Percentiles rank a stretch among this genome's conserved stretches.
Evolutionary conservation across 2,329 filamentous ascomycete species (phyloP).

Genomic region (Aspergillus ibericus): DNA sequence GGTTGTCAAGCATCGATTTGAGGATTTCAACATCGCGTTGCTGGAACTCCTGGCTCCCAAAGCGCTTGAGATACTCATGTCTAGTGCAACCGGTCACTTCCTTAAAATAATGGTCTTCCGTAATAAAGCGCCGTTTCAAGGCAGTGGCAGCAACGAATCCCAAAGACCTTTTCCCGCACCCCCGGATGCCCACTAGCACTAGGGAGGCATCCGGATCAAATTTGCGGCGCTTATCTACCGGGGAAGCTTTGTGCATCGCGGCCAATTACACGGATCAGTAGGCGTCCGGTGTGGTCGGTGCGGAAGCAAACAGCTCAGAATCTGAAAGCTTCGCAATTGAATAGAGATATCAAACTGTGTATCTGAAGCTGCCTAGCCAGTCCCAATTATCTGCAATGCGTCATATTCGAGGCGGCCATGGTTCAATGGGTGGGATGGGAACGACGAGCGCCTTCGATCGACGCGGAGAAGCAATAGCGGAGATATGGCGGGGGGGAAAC

Average conservation of each 20-base stretch:
- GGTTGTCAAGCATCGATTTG: slow-evolving; percentile 47
- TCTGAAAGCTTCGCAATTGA: not conserved
- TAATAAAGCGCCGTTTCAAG: slow-evolving; percentile 45
- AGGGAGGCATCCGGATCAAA: slow-evolving; percentile 43
- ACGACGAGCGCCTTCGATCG: not conserved
- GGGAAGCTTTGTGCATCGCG: slow-evolving; percentile 10
- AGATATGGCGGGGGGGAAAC: not conserved
- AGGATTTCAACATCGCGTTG: slow-evolving; percentile 44
- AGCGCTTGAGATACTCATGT: slow-evolving; percentile 42
- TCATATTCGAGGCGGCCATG: not conserved
- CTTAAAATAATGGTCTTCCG: slow-evolving; percentile 47
- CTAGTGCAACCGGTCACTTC: slow-evolving; percentile 43
- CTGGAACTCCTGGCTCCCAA: slow-evolving; percentile 46
- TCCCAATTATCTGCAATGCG: not conserved
- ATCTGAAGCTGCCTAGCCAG: not conserved
- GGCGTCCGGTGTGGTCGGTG: slow-evolving; percentile 3
- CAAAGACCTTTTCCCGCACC: slow-evolving; percentile 46
- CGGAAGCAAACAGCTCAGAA: not conserved
- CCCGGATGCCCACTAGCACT: slow-evolving; percentile 45
- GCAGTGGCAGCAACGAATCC: slow-evolving; percentile 46
- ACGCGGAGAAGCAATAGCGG: slow-evolving; percentile 2
- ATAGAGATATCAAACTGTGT: not conserved
- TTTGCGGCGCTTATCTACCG: slow-evolving; percentile 21
- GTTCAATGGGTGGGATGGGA: not conserved
- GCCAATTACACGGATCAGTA: not conserved